Evolutionary conservation across 257 asterid species (phyloP).

Genomic region (Penstemon newberryi): DNA sequence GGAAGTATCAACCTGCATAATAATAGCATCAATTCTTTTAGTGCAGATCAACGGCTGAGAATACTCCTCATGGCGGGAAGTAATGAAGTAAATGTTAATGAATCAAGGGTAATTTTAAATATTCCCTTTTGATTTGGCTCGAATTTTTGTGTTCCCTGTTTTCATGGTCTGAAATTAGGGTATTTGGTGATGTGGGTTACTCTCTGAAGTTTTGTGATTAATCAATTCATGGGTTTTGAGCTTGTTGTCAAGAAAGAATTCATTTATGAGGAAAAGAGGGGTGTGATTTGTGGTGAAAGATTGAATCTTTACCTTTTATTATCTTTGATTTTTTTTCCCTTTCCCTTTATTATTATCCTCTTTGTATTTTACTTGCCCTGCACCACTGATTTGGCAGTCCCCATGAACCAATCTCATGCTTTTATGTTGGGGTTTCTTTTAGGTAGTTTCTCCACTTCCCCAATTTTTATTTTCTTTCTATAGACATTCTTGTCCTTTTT

Average conservation of each 20-base stretch:
- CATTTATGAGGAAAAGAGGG: conserved; percentile 17
- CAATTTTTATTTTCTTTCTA: conserved; percentile 28
- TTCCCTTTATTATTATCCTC: conserved; percentile 6
- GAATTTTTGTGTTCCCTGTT: background rate
- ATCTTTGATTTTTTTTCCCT: conserved; percentile 17
- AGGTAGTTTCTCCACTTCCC: conserved; percentile 32
- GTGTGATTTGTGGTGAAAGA: conserved; percentile 31
- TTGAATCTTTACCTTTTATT: conserved; percentile 30
- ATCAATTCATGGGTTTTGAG: conserved; percentile 24
- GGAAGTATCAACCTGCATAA: conserved; percentile 1
- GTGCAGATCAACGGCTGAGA: conserved; percentile 19
- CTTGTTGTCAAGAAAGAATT: conserved; percentile 21
- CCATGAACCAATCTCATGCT: conserved; percentile 29
- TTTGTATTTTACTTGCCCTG: conserved; percentile 29
- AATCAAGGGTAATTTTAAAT: conserved; percentile 46
- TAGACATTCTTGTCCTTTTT: conserved; percentile 1
- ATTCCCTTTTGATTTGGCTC: background rate
- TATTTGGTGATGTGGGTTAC: conserved; percentile 24
- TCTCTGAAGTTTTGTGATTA: conserved; percentile 6
- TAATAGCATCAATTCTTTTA: background rate
- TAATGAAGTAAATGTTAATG: conserved; percentile 47
- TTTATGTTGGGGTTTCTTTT: conserved; percentile 36
- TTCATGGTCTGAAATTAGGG: conserved; percentile 29
- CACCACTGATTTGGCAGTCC: conserved; percentile 34
- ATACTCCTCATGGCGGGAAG: conserved; percentile 45